Base-by-base conservation (phyloP, 768 basidiomycete genomes). In the Rhizopogon vulgaris region DNA sequence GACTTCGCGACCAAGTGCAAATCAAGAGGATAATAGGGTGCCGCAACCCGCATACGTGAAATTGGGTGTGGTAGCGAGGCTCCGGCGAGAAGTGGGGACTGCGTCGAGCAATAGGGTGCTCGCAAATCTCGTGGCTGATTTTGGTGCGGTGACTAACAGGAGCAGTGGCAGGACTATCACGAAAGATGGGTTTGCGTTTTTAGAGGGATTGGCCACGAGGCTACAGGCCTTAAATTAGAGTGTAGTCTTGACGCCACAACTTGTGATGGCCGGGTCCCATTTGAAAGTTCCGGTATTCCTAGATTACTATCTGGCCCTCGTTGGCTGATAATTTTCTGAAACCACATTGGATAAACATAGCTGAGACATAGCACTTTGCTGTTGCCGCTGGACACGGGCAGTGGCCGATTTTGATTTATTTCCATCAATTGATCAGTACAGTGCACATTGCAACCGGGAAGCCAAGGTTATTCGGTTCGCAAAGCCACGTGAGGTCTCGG, bases 101-200 rank as follows among this genome's bases (percentile, higher is more conserved):
- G 83, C 83, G 42, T 63, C 61, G 43, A 75, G 69, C 52, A 87
- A 83, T 59, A 74, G 71, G 63, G 72, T 73, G 41, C 75, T 90
- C 38, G 87, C 82, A 28, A 62, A 60, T 57, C 78, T 89, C 76
- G 78, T 90, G 6, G 73, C 77, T 7, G 85, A 87, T 46, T 90
- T 90, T 65, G 82, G 82, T 22, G 71, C 74, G 45, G 78, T 85
- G 49, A 87, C 84, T 30, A 81, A 86, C 64, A 76, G 76, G 62
- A 83, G 81, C 59, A 82, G 73, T 36, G 83, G 85, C 38, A 74
- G 84, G 56, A 87, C 83, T 46, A 73, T 90, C 49, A 89, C 86
- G 32, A 90, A 90, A 76, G 84, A 87, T 58, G 86, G 85, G 36
- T 77, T 88, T 59, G 75, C 74, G 9, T 88, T 89, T 62, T 67